Percentiles rank a stretch among this genome's conserved stretches.
Conservation (phyloP, 1,139 yeast genomes). For the Arxiozyma slooffiae region DNA sequence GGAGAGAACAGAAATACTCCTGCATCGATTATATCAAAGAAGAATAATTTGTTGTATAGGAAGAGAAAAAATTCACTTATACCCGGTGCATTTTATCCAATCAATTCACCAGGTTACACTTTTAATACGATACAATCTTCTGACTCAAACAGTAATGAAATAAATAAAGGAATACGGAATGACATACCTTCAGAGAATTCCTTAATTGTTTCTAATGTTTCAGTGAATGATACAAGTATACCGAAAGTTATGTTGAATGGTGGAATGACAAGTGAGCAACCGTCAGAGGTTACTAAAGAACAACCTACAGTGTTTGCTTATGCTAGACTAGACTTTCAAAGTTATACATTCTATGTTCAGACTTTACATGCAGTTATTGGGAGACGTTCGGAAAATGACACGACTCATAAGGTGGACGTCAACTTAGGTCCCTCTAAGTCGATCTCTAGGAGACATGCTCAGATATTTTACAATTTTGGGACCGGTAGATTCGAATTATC, state of each 20-base stretch:
- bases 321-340: slow-evolving; percentile 86
- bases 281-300: slow-evolving; percentile 16
- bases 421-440: slow-evolving; percentile 88
- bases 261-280: not conserved
- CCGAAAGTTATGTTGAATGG: not conserved
- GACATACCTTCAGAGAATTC: not conserved
- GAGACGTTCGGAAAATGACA: slow-evolving; percentile 68
- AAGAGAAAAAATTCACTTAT: slow-evolving; percentile 24
- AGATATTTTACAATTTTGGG: slow-evolving; percentile 89
- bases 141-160: not conserved
- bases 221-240: no score
- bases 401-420: slow-evolving; percentile 63
- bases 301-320: slow-evolving; percentile 73
- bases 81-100: slow-evolving; percentile 24
- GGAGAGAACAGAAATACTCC: slow-evolving; percentile 7
- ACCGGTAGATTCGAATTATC: slow-evolving; percentile 86
- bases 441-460: slow-evolving; percentile 85
- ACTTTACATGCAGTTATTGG: slow-evolving; percentile 90
- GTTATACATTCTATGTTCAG: slow-evolving; percentile 89
- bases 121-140: not conserved
- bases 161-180: not conserved
- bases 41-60: slow-evolving; percentile 14
- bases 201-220: not conserved
- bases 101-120: not conserved
- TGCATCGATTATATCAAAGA: slow-evolving; percentile 21